phyloP scores from a whole-genome alignment of 176 grass and related monocot species.

The Olyra latifolia region DNA sequence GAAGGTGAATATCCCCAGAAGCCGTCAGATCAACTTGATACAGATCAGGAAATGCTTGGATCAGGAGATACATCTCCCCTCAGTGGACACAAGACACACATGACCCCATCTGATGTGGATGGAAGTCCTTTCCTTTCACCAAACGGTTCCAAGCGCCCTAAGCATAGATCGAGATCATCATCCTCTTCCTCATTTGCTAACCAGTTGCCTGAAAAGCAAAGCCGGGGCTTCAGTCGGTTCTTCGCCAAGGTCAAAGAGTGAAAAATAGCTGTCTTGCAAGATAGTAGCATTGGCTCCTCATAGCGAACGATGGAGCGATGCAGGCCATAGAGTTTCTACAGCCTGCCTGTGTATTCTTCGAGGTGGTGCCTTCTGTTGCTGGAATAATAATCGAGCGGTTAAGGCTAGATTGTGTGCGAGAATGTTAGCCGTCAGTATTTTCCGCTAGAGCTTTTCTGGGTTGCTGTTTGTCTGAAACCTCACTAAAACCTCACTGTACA shows the following conservation, averaged over 20 bases:
- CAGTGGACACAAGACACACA: slow-evolving; percentile 55
- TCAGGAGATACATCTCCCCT: slow-evolving; percentile 54
- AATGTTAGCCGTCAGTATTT: slow-evolving; percentile 34
- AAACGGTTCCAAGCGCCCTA: slow-evolving; percentile 75
- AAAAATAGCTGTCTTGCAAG: slow-evolving; percentile 36
- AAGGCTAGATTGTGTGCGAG: slow-evolving; percentile 24
- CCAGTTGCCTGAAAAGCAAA: slow-evolving; percentile 64
- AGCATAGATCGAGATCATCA: slow-evolving; percentile 72
- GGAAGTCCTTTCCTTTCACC: slow-evolving; percentile 51
- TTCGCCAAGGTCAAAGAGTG: slow-evolving; percentile 73
- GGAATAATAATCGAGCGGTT: slow-evolving; percentile 48
- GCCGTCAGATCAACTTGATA: slow-evolving; percentile 44
- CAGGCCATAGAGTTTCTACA: slow-evolving; percentile 32
- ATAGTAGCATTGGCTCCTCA: slow-evolving; percentile 20
- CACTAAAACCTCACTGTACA: slow-evolving; percentile 68
- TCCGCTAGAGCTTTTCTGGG: slow-evolving; percentile 37
- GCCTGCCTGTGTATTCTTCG: slow-evolving; percentile 47
- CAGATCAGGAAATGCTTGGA: slow-evolving; percentile 38
- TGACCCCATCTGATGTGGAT: slow-evolving; percentile 54
- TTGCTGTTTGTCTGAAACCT: slow-evolving; percentile 56
- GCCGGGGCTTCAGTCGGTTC: slow-evolving; percentile 83
- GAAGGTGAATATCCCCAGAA: slow-evolving; percentile 44
- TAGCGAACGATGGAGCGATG: not conserved
- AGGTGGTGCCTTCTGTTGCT: slow-evolving; percentile 43
- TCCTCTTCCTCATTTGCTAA: slow-evolving; percentile 65